A percentile compares a stretch with the other conserved stretches of the same genome.
Conservation (phyloP, 192 early-diverging fungal species). For the Backusella sp. region DNA sequence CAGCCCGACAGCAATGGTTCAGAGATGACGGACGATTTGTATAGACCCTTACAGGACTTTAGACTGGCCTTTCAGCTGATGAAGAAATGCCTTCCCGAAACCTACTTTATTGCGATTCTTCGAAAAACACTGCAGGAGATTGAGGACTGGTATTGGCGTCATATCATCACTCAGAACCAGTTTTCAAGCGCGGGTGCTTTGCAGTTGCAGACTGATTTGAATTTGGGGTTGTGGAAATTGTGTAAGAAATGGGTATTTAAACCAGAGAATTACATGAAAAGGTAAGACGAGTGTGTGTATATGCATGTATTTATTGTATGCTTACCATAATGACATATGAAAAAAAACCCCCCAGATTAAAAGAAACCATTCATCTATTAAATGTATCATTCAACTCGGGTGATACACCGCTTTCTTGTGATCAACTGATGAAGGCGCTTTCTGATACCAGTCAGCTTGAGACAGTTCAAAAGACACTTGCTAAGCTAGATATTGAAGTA, state of each 20-base stretch:
- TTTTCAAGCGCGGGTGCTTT: constrained; percentile 48
- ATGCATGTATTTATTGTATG: neutral
- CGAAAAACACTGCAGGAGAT: constrained; percentile 42
- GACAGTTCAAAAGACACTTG: neutral
- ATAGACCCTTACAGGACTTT: constrained; percentile 44
- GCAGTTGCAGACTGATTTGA: constrained; percentile 47
- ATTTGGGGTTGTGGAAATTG: constrained; percentile 45
- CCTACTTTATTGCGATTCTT: constrained; percentile 39
- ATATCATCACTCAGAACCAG: constrained; percentile 49
- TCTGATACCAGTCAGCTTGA: neutral
- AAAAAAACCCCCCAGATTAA: constrained; percentile 22
- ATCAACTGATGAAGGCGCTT: constrained; percentile 15
- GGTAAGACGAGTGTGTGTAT: constrained; percentile 19
- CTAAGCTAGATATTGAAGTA: constrained; percentile 22
- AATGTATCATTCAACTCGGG: constrained; percentile 14
- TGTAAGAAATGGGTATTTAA: constrained; percentile 45
- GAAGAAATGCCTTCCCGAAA: constrained; percentile 29
- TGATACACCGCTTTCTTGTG: neutral
- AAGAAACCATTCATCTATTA: constrained; percentile 26
- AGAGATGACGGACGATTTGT: constrained; percentile 52
- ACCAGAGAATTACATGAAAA: constrained; percentile 50
- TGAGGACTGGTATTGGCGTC: constrained; percentile 54
- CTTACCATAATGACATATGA: neutral
- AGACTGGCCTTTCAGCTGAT: constrained; percentile 41
- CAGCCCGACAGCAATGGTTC: constrained; percentile 20